phyloP scores from a whole-genome alignment of 1,284 basidiomycete genomes.

The Vanrija humicola region DNA sequence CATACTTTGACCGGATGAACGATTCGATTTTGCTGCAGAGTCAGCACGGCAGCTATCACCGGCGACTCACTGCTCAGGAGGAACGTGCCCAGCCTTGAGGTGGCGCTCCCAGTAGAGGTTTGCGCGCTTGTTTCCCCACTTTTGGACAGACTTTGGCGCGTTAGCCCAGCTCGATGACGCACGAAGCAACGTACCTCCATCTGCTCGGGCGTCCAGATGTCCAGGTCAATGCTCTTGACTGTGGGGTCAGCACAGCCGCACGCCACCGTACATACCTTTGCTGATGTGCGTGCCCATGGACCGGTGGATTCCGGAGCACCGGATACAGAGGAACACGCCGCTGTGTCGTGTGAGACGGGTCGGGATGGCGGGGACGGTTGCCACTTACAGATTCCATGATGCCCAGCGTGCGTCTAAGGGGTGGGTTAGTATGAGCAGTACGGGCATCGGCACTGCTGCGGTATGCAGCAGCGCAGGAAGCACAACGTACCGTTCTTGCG shows the following conservation, averaged over 20 bases:
- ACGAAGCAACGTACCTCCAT: slow-evolving; percentile 66
- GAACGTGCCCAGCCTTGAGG: slow-evolving; percentile 84
- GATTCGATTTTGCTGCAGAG: slow-evolving; percentile 86
- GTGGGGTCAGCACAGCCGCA: neutral
- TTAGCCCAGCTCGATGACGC: neutral
- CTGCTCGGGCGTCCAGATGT: slow-evolving; percentile 97
- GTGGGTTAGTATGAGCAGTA: neutral
- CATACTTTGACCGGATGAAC: slow-evolving; percentile 96
- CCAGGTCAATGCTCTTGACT: slow-evolving; percentile 96
- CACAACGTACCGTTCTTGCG: slow-evolving; percentile 72
- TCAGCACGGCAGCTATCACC: neutral
- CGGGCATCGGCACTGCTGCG: neutral
- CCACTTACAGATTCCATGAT: slow-evolving; percentile 84
- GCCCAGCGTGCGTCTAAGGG: slow-evolving; percentile 89
- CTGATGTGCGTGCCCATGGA: slow-evolving; percentile 98
- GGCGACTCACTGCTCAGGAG: slow-evolving; percentile 84
- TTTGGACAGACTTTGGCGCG: slow-evolving; percentile 65
- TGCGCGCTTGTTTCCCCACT: slow-evolving; percentile 89
- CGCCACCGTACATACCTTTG: slow-evolving; percentile 51
- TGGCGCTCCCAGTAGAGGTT: slow-evolving; percentile 98
- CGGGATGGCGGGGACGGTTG: no score
- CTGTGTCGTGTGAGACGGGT: slow-evolving; percentile 48
- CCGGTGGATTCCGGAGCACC: slow-evolving; percentile 97
- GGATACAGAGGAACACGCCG: slow-evolving; percentile 89
- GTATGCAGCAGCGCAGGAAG: neutral